Evolutionary conservation across 345 rosid genomes (phyloP), one percentile per base, ranked within the genome.

Genomic region (Geranium rotundifolium): DNA sequence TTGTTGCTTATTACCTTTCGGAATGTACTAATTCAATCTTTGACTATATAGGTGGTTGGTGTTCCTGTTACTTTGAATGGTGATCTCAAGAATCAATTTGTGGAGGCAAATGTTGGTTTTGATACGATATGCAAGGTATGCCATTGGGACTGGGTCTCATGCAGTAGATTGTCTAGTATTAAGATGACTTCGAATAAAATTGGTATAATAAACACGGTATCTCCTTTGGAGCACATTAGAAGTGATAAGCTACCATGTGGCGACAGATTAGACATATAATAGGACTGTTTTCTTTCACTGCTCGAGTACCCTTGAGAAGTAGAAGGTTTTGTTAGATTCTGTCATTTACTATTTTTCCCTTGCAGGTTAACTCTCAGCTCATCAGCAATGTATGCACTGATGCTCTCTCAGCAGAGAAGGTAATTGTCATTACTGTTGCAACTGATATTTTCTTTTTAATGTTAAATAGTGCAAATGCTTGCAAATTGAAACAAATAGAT

Each of bases 381-480:
- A 88, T 93, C 76, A 93, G 99, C 80, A 93, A 93, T 75, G 85
- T 83, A 65, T 93, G 99, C 79, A 88, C 88, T 27, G 99, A 95
- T 75, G 99, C 98, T 67, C 90, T 91, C 54, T 91, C 98, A 56
- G 99, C 96, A 14, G 97, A 90, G 85, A 95, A 95, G 97, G 95
- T 90, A 79, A 69, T 60, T 19, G 14, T 12, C 41, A 29, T 41
- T 60, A 15, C 14, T 23, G 17, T 7, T 12, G 15, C 8, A 46
- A 9, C 12, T 23, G 12, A 46, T 12, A 34, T 46, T 0, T 46
- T 46, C 52, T 46, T 46, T 46, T 10, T 10, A 46, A 14, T 9
- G 15, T 46, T 12, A 46, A 46, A 46, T 7, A 46, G 52, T 46
- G 8, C 52, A 46, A 46, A 12, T 41, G 52, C 52, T 46, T 7